Conservation (phyloP, 768 basidiomycete genomes). For the Mycena vitilis region DNA sequence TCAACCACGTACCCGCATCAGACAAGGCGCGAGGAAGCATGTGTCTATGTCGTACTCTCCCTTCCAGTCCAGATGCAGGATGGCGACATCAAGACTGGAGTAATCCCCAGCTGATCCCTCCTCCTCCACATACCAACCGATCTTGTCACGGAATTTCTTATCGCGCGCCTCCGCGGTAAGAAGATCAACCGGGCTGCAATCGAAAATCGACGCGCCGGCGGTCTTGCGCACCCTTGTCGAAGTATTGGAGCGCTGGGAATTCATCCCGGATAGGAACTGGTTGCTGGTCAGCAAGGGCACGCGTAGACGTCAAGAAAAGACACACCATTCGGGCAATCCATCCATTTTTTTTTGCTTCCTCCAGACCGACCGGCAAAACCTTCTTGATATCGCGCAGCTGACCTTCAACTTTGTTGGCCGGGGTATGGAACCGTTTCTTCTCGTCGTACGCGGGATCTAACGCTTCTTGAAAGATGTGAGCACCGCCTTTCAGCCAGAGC, state of each 20-base stretch:
- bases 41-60: slow-evolving; percentile 14
- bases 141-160: slow-evolving; percentile 1
- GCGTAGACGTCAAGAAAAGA: too few relatives aligned
- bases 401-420: slow-evolving; percentile 14
- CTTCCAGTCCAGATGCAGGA: not conserved
- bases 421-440: not conserved
- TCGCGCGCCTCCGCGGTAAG: not conserved
- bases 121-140: slow-evolving; percentile 7
- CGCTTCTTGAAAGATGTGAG: not conserved
- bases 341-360: too few relatives aligned
- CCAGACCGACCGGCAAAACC: not conserved
- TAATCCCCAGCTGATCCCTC: not conserved
- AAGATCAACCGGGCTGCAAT: slow-evolving; percentile 1
- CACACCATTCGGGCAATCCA: too few relatives aligned
- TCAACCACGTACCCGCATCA: slow-evolving; percentile 16
- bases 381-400: slow-evolving; percentile 14
- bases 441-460: not conserved
- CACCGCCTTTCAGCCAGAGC: slow-evolving; percentile 7
- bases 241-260: slow-evolving; percentile 3
- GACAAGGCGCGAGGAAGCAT: slow-evolving; percentile 4
- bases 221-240: not conserved
- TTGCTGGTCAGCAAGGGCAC: too few relatives aligned
- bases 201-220: slow-evolving; percentile 11
- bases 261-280: slow-evolving; percentile 6
- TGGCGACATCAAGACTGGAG: slow-evolving; percentile 9